These are phyloP conservation scores for Ophiocordyceps robertsii DNA, from an alignment of 2,329 filamentous ascomycete genomes.

Conservation along the genomic window DNA sequence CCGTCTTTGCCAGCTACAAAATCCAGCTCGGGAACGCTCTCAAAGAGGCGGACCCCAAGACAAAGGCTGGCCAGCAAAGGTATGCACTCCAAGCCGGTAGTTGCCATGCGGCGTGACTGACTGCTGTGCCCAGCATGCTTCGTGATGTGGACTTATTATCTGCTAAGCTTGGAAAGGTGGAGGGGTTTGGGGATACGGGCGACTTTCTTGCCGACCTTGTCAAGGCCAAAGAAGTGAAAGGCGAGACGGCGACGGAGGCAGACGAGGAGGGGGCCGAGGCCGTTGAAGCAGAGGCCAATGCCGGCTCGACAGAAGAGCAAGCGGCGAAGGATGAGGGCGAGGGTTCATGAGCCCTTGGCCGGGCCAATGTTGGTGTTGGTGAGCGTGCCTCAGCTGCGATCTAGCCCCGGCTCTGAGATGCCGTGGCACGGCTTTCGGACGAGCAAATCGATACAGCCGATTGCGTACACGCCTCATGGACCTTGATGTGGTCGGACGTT, in stretches of 20 bases:
- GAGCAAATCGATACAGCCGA: no score
- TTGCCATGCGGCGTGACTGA: neutral
- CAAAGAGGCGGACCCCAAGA: slow-evolving; percentile 49
- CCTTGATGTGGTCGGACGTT: no score
- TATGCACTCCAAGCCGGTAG: slow-evolving; percentile 24
- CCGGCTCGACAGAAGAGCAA: neutral
- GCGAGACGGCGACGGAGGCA: slow-evolving; percentile 7
- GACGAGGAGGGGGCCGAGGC: slow-evolving; percentile 5
- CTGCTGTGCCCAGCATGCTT: slow-evolving; percentile 44
- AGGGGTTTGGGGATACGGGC: slow-evolving; percentile 65
- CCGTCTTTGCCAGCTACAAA: slow-evolving; percentile 71
- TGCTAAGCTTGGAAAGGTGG: slow-evolving; percentile 58
- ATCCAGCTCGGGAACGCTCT: slow-evolving; percentile 66
- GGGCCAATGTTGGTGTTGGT: no score
- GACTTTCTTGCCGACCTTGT: slow-evolving; percentile 54
- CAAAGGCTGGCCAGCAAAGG: slow-evolving; percentile 57
- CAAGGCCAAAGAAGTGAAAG: slow-evolving; percentile 38
- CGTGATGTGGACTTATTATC: slow-evolving; percentile 64
- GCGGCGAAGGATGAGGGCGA: neutral
- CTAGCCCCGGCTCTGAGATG: no score
- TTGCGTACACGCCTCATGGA: no score
- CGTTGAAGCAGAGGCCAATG: slow-evolving; percentile 1
- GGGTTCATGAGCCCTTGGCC: neutral
- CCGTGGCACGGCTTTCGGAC: no score
- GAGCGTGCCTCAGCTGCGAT: no score